Evolutionary conservation across 225 moss, liverwort and hornwort species (phyloP), one percentile per base, ranked within the genome.

Genomic region (Bryum argenteum): DNA sequence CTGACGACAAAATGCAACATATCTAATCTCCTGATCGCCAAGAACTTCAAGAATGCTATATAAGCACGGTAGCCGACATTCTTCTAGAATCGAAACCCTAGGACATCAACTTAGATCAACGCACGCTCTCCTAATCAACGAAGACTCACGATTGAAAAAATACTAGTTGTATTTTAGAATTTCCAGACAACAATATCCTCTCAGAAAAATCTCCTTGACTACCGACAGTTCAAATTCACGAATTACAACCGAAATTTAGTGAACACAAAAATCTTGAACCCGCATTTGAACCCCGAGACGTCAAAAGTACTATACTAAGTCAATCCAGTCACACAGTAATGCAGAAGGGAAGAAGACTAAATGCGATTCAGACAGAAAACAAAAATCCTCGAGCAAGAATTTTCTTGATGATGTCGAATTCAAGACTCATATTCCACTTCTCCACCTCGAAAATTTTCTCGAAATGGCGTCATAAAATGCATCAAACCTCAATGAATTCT

Each of bases 241-340:
- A 11, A 45, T 23, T 13, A 13, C 3, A 61, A 44, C 22, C 10
- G 3, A 10, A 4, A 53, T 54, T 20, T 11, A 11, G 70, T 20
- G 33, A 33, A 5, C 45, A 20, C 14, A 26, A 45, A 0, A n/a
- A 26, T 18, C 19, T 28, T 2, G 22, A 6, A 8, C 14, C 48
- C 21, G 5, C 50, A n/a, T 40, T 50, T 8, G 66, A 82, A 74
- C 78, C 82, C 82, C 74, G 74, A n/a, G 54, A 15, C 33, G 48
- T 50, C 48, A 10, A 70, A 15, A 44, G 7, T 69, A 15, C 62
- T 42, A 2, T 21, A 37, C 19, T 0, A 19, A 12, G 16, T 2
- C 62, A 71, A 26, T 66, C 38, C 38, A 33, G 9, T 11, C 42
- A 11, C 11, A 22, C 28, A 50, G 21, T 9, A n/a, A n/a, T n/a